These are phyloP conservation scores for Coccomyxa subellipsoidea DNA, from an alignment of 163 green algal species.

Conservation along the genomic window DNA sequence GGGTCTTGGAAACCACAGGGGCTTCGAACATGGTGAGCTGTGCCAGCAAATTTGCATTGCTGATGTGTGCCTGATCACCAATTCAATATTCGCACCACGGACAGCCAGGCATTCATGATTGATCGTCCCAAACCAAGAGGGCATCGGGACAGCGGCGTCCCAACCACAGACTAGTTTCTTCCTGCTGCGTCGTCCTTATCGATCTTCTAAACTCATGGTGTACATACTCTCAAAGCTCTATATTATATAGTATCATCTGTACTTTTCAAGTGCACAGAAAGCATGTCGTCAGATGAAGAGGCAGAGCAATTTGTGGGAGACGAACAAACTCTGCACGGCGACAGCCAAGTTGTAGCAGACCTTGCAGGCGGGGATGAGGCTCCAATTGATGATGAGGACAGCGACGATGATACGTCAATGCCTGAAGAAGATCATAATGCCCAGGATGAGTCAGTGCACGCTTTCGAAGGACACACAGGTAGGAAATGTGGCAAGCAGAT, in stretches of 20 bases:
- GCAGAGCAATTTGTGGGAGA: not conserved
- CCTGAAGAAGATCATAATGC: not conserved
- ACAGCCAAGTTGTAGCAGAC: not conserved
- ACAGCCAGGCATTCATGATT: too few relatives aligned
- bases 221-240: too few relatives aligned
- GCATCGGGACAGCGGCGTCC: not conserved
- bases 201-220: too few relatives aligned
- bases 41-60: not conserved
- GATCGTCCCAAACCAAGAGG: too few relatives aligned
- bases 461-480: constrained; percentile 7
- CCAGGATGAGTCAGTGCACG: not conserved
- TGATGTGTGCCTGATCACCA: not conserved
- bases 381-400: not conserved
- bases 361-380: not conserved
- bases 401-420: not conserved
- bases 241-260: too few relatives aligned
- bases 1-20: not conserved
- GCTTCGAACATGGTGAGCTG: too few relatives aligned
- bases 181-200: too few relatives aligned
- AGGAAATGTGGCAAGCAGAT: too few relatives aligned
- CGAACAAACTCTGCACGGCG: not conserved
- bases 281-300: constrained; percentile 4
- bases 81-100: too few relatives aligned
- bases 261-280: too few relatives aligned
- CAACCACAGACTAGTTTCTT: not conserved